These are phyloP conservation scores for Xylaria sp. DNA, from an alignment of 2,329 filamentous ascomycete species.

Conservation along the genomic window DNA sequence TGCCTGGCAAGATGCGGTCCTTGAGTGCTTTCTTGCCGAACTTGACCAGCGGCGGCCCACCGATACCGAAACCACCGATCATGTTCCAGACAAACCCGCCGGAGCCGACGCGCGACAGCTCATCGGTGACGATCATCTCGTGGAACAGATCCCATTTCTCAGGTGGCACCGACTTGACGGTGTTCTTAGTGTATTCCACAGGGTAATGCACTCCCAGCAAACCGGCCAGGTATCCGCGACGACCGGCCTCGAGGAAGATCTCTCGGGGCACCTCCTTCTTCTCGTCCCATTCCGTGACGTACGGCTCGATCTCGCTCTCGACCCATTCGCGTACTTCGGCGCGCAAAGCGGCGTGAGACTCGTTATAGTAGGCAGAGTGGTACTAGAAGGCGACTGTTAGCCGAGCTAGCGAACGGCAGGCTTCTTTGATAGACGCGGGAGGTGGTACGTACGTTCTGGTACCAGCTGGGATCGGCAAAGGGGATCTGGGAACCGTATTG, in stretches of 20 bases:
- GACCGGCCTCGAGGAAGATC: slow-evolving; percentile 96
- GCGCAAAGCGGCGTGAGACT: slow-evolving; percentile 90
- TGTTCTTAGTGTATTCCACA: slow-evolving; percentile 75
- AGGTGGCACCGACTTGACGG: slow-evolving; percentile 79
- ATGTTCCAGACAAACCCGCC: slow-evolving; percentile 98
- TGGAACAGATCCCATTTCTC: slow-evolving; percentile 99
- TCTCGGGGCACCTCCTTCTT: slow-evolving; percentile 86
- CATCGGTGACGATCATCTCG: slow-evolving; percentile 94
- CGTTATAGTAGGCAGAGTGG: slow-evolving; percentile 96
- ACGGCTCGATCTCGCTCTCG: slow-evolving; percentile 86
- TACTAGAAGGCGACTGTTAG: slow-evolving; percentile 67
- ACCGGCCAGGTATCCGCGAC: slow-evolving; percentile 91
- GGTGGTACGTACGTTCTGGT: slow-evolving; percentile 77
- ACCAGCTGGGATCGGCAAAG: slow-evolving; percentile 93
- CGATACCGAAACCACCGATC: slow-evolving; percentile 96
- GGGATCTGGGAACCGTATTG: slow-evolving; percentile 88
- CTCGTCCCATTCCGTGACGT: slow-evolving; percentile 97
- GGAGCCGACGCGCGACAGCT: slow-evolving; percentile 87
- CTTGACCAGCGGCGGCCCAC: slow-evolving; percentile 89
- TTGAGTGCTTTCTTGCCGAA: slow-evolving; percentile 88
- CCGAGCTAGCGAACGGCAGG: background rate
- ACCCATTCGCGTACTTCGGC: slow-evolving; percentile 94
- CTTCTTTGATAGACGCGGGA: background rate
- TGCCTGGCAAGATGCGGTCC: slow-evolving; percentile 87
- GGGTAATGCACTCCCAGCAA: slow-evolving; percentile 88